A percentile compares a stretch with the other conserved stretches of the same genome.
Evolutionary conservation across 2,329 filamentous ascomycete genomes (phyloP).

Genomic region (Colletotrichum gloeosporioides): DNA sequence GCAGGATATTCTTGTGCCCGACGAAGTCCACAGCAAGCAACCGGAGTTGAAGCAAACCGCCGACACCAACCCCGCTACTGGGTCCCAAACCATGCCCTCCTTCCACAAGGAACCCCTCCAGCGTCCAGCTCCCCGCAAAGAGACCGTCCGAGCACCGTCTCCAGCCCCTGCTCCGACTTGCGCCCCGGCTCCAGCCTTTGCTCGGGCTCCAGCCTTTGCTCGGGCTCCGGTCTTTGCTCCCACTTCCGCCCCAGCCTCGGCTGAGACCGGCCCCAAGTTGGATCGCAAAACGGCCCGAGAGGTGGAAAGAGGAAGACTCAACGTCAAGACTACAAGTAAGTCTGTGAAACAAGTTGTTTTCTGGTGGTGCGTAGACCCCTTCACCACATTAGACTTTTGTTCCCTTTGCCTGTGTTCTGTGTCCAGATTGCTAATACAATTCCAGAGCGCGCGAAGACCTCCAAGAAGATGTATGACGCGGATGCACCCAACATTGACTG

Average conservation of each 20-base stretch:
- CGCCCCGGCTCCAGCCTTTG: background rate
- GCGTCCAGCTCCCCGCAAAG: background rate
- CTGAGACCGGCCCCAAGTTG: background rate
- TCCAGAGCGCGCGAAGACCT: background rate
- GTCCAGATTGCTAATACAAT: background rate
- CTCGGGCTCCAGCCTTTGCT: background rate
- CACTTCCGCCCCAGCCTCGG: background rate
- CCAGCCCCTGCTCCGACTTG: background rate
- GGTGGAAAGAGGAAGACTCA: background rate
- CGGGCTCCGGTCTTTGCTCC: background rate
- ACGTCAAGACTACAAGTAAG: background rate
- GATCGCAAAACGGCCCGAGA: background rate
- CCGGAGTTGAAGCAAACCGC: no score
- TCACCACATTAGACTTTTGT: background rate
- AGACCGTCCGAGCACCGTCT: background rate
- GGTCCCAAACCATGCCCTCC: background rate
- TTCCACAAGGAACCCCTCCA: background rate
- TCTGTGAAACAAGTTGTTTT: background rate
- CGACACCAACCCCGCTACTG: background rate
- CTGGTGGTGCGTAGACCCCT: background rate
- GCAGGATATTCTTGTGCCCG: background rate
- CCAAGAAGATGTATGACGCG: background rate
- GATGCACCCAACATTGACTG: background rate
- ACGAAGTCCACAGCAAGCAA: background rate
- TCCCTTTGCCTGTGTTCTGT: background rate